These are phyloP conservation scores for Colletotrichum coccodes DNA, from an alignment of 2,329 filamentous ascomycete species.

Conservation along the genomic window DNA sequence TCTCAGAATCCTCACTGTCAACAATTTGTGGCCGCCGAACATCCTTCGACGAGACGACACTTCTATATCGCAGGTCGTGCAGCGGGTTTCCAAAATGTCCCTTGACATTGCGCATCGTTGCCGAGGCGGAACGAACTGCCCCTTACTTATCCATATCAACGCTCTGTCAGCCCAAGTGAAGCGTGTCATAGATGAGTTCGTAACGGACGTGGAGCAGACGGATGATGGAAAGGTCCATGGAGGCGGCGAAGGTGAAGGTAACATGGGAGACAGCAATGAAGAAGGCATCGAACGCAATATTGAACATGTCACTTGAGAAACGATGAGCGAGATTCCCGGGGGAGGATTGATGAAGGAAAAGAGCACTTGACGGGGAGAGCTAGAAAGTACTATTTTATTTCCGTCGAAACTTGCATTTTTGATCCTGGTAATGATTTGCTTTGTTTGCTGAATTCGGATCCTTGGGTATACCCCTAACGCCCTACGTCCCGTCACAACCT, in stretches of 20 bases:
- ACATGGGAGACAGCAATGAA: neutral
- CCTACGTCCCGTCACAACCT: neutral
- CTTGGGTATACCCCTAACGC: conserved; percentile 31
- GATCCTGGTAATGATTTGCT: neutral
- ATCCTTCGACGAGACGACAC: neutral
- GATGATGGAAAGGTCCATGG: neutral
- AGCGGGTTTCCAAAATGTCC: neutral
- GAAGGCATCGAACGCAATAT: neutral
- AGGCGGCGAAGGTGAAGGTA: neutral
- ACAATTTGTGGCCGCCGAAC: neutral
- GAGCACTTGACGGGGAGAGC: neutral
- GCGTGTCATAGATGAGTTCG: neutral
- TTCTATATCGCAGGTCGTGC: neutral
- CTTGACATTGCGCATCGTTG: neutral
- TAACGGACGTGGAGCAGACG: neutral
- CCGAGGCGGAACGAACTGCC: neutral
- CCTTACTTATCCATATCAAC: neutral
- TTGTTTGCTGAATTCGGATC: conserved; percentile 1
- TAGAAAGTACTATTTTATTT: neutral
- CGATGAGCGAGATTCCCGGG: neutral
- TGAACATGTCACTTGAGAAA: no score
- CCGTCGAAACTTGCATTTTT: neutral
- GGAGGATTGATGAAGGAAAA: neutral
- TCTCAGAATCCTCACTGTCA: neutral
- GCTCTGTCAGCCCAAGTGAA: neutral